These are phyloP conservation scores for Gaertneriomyces sp. DNA, from an alignment of 192 early-diverging fungal genomes.

Conservation along the genomic window DNA sequence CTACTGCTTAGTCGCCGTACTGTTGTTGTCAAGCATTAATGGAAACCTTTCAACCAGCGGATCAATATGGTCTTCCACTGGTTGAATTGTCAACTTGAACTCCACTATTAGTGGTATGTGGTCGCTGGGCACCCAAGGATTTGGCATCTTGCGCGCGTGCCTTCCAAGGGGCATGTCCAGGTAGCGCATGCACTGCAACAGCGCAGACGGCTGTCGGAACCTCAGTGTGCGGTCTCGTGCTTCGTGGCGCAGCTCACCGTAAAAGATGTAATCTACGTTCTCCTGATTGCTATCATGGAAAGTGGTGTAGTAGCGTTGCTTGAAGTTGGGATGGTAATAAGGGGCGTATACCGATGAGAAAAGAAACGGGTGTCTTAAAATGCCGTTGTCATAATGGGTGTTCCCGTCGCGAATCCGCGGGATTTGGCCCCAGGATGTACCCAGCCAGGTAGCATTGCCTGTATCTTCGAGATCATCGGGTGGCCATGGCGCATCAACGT, in stretches of 20 bases:
- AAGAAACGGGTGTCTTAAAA: constrained; percentile 18
- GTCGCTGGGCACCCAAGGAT: constrained; percentile 20
- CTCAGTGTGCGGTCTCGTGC: not conserved
- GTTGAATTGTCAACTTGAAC: constrained; percentile 9
- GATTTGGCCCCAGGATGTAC: not conserved
- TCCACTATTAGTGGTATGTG: constrained; percentile 22
- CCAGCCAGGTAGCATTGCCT: too few species aligned
- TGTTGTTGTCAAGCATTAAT: too few species aligned
- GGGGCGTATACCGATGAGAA: constrained; percentile 24
- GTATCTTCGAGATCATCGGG: too few species aligned
- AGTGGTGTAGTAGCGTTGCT: constrained; percentile 11
- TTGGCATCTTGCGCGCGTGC: constrained; percentile 8
- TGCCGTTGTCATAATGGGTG: not conserved
- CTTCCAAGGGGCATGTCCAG: constrained; percentile 8
- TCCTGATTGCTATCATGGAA: constrained; percentile 25
- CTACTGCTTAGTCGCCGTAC: too few species aligned
- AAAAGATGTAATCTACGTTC: constrained; percentile 24
- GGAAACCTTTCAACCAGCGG: too few species aligned
- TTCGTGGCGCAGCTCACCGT: not conserved
- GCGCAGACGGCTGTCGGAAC: not conserved
- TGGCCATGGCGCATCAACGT: too few species aligned
- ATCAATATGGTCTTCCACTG: not conserved
- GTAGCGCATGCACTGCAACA: constrained; percentile 20
- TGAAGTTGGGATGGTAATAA: constrained; percentile 10
- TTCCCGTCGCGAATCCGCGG: not conserved